Evolutionary conservation across 768 basidiomycete species (phyloP).

Genomic region (Naganishia kalamii): DNA sequence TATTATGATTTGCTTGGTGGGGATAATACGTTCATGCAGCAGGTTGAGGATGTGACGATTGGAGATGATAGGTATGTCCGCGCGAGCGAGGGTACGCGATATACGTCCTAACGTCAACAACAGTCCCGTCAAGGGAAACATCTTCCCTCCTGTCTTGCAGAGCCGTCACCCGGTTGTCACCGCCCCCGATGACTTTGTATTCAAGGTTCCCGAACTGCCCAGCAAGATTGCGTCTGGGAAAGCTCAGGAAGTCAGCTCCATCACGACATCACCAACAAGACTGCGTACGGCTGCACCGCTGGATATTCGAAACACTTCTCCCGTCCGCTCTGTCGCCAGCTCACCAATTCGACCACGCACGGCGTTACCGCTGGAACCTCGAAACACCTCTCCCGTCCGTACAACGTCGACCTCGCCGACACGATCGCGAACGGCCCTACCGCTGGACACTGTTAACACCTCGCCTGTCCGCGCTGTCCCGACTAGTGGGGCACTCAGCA

Average conservation of each 20-base stretch:
- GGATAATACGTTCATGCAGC: constrained; percentile 7
- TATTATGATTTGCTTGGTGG: constrained; percentile 8
- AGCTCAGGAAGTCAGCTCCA: not conserved
- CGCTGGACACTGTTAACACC: not conserved
- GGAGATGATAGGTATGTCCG: not conserved
- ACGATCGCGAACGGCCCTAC: not conserved
- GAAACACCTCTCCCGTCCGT: too few species aligned
- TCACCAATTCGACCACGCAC: too few species aligned
- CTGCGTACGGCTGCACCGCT: not conserved
- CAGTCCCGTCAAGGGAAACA: constrained; percentile 1
- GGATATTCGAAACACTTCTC: too few species aligned
- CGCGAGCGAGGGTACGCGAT: not conserved
- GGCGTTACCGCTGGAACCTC: too few species aligned
- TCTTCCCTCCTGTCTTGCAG: constrained; percentile 1
- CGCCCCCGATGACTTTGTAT: not conserved
- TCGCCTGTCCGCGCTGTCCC: not conserved
- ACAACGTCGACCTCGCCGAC: too few species aligned
- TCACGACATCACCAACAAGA: not conserved
- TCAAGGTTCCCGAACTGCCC: constrained; percentile 10
- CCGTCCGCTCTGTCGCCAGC: not conserved
- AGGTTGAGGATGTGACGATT: constrained; percentile 2
- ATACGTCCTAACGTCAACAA: not conserved
- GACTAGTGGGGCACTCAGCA: not conserved
- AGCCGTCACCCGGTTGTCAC: not conserved
- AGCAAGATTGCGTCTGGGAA: not conserved